Evolutionary conservation across 148 eudicot species (phyloP).

Genomic region (Camellia sinensis): DNA sequence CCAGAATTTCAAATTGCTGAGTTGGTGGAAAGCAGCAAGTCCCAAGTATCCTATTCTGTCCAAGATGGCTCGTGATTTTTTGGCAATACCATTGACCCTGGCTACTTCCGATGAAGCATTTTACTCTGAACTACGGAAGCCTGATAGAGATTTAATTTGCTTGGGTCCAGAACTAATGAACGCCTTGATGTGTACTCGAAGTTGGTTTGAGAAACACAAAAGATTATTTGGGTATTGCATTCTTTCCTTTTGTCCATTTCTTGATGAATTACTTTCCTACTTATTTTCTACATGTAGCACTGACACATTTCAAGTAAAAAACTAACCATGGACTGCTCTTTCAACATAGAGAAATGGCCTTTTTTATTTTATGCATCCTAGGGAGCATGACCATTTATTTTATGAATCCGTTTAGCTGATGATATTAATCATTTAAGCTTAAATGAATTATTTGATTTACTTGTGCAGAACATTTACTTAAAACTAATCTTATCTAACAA

Average conservation of each 20-base stretch:
- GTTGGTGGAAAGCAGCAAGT: slow-evolving; percentile 35
- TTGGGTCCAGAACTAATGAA: slow-evolving; percentile 22
- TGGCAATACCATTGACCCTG: slow-evolving; percentile 35
- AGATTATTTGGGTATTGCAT: background rate
- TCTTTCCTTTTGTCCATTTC: background rate
- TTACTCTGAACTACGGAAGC: slow-evolving; percentile 17
- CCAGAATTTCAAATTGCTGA: slow-evolving; percentile 23
- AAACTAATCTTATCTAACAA: background rate
- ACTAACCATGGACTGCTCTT: background rate
- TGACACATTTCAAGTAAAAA: background rate
- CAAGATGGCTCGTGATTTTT: slow-evolving; percentile 38
- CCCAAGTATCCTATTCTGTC: slow-evolving; percentile 28
- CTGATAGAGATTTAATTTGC: slow-evolving; percentile 6
- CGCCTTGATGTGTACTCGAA: slow-evolving; percentile 34
- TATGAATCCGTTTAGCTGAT: background rate
- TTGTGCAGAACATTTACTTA: background rate
- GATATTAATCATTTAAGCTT: background rate
- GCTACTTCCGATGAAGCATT: slow-evolving; percentile 30
- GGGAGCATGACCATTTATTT: background rate
- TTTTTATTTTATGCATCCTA: background rate
- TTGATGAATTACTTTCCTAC: background rate
- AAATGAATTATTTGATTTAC: background rate
- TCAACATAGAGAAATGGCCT: background rate
- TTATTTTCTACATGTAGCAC: background rate
- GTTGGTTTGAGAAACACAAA: slow-evolving; percentile 19